phyloP scores from a whole-genome alignment of 202 grass and related monocot genomes.

The Brachypodium distachyon region DNA sequence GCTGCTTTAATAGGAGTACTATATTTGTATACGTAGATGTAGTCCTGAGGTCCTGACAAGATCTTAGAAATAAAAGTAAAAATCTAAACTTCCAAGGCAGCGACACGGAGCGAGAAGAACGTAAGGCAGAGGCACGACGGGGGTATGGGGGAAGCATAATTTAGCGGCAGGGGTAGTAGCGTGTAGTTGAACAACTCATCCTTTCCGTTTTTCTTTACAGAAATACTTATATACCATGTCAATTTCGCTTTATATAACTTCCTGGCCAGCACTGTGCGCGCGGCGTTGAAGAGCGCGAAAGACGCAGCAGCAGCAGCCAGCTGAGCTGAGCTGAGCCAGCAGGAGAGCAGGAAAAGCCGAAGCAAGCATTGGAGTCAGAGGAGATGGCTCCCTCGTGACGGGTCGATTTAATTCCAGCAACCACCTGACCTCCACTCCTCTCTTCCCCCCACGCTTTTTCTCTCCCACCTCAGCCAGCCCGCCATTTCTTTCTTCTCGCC shows the following conservation, averaged over 20 bases:
- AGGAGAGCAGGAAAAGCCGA: background rate
- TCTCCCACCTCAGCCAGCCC: slow-evolving; percentile 3
- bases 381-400: slow-evolving; percentile 12
- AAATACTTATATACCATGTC: background rate
- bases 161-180: background rate
- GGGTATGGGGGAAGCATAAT: background rate
- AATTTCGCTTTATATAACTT: background rate
- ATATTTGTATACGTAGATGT: background rate
- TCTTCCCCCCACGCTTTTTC: background rate
- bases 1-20: no score
- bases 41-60: background rate
- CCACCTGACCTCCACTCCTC: background rate
- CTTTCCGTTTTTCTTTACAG: background rate
- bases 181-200: background rate
- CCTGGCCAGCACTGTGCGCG: background rate
- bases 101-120: background rate
- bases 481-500: background rate
- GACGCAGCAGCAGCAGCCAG: background rate
- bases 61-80: background rate
- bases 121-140: background rate
- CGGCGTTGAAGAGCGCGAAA: background rate
- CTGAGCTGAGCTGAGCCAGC: background rate
- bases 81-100: background rate
- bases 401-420: slow-evolving; percentile 20
- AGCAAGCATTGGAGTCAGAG: slow-evolving; percentile 3